Base-by-base conservation (phyloP, 2,329 filamentous ascomycete genomes). In the Leptographium procerum region DNA sequence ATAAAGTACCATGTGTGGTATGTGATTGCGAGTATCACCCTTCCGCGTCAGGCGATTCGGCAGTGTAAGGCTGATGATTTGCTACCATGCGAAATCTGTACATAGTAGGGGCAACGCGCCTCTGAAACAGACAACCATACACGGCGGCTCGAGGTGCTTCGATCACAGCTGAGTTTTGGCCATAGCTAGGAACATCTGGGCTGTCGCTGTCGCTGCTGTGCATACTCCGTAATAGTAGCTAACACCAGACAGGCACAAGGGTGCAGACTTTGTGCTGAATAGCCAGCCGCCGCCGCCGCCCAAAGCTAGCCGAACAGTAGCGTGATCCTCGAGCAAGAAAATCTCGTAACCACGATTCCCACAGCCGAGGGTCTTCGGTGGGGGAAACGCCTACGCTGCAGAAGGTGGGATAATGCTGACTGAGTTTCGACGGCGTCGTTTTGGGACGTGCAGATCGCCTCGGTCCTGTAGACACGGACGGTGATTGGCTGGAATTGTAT, bases 401-500 rank as follows among this genome's bases (percentile, higher is more conserved):
- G 40, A n/a, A 43, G 7, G 10, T n/a, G 40, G 40, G 16, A 43
- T 9, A 43, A n/a, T 19, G 19, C 19, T 8, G 40, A 19, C 13
- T 16, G 40, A 6, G 19, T 16, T n/a, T 43, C 7, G 8, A n/a
- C 19, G 40, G 16, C 19, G 43, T 5, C 11, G 34, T 16, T n/a
- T n/a, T 34, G 4, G n/a, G n/a, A n/a, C n/a, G n/a, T n/a, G n/a
- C n/a, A n/a, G 16, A 34, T n/a, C 26, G 19, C 26, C n/a, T 8
- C 24, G 36, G 31, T 55, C 58, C 57, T 22, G 19, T 7, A 9
- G 7, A 11, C 8, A 40, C 22, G 31, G 31, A 2, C 11, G 14
- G 13, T 60, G 61, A 62, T 62, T 62, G 61, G 61, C 24, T 33
- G 4, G 33, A 16, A 54, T 55, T 50, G 56, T 16, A 2, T 57